Conservation (phyloP, 179 eudicot genomes). For the Amaranthus tricolor region DNA sequence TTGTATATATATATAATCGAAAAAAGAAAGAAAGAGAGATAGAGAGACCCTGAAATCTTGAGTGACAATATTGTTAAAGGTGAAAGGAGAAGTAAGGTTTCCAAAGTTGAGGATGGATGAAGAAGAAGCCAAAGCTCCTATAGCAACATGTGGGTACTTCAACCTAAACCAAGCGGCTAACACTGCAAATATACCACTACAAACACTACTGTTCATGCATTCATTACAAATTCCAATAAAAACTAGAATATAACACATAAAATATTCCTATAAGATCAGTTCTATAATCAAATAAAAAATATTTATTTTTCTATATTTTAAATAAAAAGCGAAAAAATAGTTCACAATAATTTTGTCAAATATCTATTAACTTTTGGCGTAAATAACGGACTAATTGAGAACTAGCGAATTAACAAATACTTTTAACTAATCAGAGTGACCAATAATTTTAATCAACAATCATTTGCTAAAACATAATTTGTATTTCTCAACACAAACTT, state of each 20-base stretch:
- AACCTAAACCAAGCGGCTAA: conserved; percentile 91
- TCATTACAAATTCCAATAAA: conserved; percentile 16
- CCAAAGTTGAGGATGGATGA: conserved; percentile 82
- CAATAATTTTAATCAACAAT: too few species aligned
- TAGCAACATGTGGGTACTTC: conserved; percentile 83
- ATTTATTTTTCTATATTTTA: too few species aligned
- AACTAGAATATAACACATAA: background rate
- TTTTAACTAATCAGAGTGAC: too few species aligned
- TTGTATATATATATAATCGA: background rate
- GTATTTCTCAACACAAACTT: too few species aligned
- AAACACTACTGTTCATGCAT: background rate
- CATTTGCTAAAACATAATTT: too few species aligned
- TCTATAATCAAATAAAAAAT: background rate
- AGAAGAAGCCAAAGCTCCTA: conserved; percentile 93
- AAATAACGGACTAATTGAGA: too few species aligned
- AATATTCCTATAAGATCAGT: background rate
- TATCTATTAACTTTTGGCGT: too few species aligned
- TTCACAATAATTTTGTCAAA: too few species aligned
- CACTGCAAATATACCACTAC: conserved; percentile 43
- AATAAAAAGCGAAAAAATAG: too few species aligned
- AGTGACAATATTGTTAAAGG: conserved; percentile 64
- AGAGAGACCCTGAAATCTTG: conserved; percentile 63
- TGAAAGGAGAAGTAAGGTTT: conserved; percentile 61
- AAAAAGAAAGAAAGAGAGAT: background rate
- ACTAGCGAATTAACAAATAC: too few species aligned